Percentiles rank a stretch among this genome's conserved stretches.
Evolutionary conservation across 129 eudicot genomes (phyloP).

Genomic region (Dittrichia graveolens): DNA sequence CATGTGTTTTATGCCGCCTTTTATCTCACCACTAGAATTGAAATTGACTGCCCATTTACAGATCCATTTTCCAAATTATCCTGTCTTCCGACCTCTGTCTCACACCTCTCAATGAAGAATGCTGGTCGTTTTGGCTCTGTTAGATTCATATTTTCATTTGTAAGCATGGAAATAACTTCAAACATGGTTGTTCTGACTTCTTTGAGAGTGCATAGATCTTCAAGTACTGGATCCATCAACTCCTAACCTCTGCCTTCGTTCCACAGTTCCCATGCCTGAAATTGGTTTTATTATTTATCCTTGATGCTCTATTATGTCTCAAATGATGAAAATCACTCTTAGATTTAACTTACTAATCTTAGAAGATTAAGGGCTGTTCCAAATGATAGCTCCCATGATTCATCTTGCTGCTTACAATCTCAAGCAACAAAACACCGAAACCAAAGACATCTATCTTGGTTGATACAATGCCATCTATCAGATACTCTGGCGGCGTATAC

Average conservation of each 20-base stretch:
- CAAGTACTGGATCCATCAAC: slow-evolving; percentile 30
- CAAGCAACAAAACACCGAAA: slow-evolving; percentile 41
- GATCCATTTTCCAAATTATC: slow-evolving; percentile 21
- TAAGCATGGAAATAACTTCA: slow-evolving; percentile 37
- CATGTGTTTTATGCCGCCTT: not conserved
- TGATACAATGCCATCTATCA: slow-evolving; percentile 27
- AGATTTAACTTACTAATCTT: slow-evolving; percentile 34
- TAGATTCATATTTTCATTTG: slow-evolving; percentile 32
- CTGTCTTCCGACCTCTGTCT: not conserved
- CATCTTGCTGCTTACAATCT: slow-evolving; percentile 35
- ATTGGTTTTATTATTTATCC: not conserved
- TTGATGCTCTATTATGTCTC: not conserved
- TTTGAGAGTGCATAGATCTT: slow-evolving; percentile 26
- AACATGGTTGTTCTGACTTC: slow-evolving; percentile 38
- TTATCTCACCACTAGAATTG: slow-evolving; percentile 39
- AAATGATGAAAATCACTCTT: not conserved
- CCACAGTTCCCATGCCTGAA: slow-evolving; percentile 44
- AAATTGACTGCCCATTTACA: slow-evolving; percentile 41
- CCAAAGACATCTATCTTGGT: slow-evolving; percentile 29
- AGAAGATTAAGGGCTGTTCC: slow-evolving; percentile 36
- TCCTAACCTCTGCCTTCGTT: slow-evolving; percentile 34
- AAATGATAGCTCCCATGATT: slow-evolving; percentile 29
- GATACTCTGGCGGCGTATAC: slow-evolving; percentile 41
- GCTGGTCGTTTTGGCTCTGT: slow-evolving; percentile 54
- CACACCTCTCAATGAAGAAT: slow-evolving; percentile 33